These are phyloP conservation scores for Parmelia sp. DNA, from an alignment of 495 filamentous ascomycete species.

Conservation along the genomic window DNA sequence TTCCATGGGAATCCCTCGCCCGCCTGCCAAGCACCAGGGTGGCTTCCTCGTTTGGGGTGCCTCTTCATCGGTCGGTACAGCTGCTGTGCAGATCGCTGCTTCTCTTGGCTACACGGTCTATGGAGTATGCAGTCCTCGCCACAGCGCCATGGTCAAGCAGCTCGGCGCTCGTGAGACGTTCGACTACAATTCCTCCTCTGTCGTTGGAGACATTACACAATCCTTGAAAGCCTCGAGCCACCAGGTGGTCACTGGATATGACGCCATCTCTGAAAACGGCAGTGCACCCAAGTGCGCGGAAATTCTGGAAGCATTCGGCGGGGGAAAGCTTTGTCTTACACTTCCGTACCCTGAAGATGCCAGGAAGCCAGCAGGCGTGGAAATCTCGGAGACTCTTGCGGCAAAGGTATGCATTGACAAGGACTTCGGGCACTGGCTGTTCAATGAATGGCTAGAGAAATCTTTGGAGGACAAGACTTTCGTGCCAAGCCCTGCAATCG, in stretches of 20 bases:
- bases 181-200: slow-evolving; percentile 31
- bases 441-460: slow-evolving; percentile 25
- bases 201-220: slow-evolving; percentile 31
- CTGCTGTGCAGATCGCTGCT: slow-evolving; percentile 35
- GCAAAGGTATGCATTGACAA: slow-evolving; percentile 11
- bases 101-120: slow-evolving; percentile 33
- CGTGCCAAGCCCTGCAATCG: slow-evolving; percentile 25
- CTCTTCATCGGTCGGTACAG: slow-evolving; percentile 33
- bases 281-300: slow-evolving; percentile 24
- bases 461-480: slow-evolving; percentile 23
- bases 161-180: slow-evolving; percentile 32
- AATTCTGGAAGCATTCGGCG: slow-evolving; percentile 32
- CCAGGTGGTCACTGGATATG: slow-evolving; percentile 15
- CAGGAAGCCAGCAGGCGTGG: slow-evolving; percentile 20
- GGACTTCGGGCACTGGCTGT: slow-evolving; percentile 26
- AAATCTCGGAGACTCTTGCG: slow-evolving; percentile 3
- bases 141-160: slow-evolving; percentile 33
- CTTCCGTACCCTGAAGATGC: slow-evolving; percentile 23
- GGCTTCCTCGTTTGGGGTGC: slow-evolving; percentile 38
- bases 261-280: slow-evolving; percentile 21
- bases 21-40: slow-evolving; percentile 21
- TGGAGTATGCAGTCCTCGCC: slow-evolving; percentile 31
- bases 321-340: slow-evolving; percentile 31
- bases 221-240: slow-evolving; percentile 26
- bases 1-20: slow-evolving; percentile 21